Evolutionary conservation across 164 flowering plant genomes (phyloP).

Genomic region (Magnolia changhungtana): DNA sequence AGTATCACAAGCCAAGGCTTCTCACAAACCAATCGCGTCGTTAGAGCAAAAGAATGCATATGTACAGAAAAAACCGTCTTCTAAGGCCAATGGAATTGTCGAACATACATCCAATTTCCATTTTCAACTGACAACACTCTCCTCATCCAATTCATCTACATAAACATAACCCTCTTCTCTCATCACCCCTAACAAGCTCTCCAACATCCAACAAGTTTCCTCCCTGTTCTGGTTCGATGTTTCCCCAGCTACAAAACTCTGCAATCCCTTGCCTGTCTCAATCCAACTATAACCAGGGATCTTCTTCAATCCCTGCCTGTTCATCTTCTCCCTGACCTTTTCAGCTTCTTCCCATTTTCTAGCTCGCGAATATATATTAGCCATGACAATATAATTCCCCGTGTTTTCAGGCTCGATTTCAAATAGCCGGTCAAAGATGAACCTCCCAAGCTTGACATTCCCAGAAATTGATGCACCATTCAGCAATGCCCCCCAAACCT

Average conservation of each 20-base stretch:
- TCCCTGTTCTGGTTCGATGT: constrained; percentile 29
- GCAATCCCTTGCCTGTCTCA: constrained; percentile 39
- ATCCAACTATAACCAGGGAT: constrained; percentile 72
- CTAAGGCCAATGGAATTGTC: background rate
- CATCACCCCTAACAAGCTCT: constrained; percentile 36
- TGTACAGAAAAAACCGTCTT: background rate
- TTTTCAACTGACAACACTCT: constrained; percentile 15
- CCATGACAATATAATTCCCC: constrained; percentile 67
- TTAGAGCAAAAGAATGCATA: background rate
- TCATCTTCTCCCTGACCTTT: constrained; percentile 57
- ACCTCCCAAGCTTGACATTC: constrained; percentile 62
- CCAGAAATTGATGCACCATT: constrained; percentile 64
- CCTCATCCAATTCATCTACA: constrained; percentile 31
- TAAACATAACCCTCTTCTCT: constrained; percentile 42
- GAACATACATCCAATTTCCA: background rate
- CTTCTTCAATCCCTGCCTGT: constrained; percentile 53
- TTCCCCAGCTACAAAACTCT: constrained; percentile 42
- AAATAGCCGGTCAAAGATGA: constrained; percentile 47
- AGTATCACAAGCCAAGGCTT: background rate
- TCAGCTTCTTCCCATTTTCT: constrained; percentile 82
- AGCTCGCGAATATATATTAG: constrained; percentile 72
- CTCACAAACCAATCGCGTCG: background rate
- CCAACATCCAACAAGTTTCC: constrained; percentile 34
- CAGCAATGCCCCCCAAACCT: constrained; percentile 81
- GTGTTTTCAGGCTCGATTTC: constrained; percentile 76